A percentile compares a stretch with the other conserved stretches of the same genome.
phyloP scores from a whole-genome alignment of 176 grass and related monocot genomes.

The Eragrostis nindensis region DNA sequence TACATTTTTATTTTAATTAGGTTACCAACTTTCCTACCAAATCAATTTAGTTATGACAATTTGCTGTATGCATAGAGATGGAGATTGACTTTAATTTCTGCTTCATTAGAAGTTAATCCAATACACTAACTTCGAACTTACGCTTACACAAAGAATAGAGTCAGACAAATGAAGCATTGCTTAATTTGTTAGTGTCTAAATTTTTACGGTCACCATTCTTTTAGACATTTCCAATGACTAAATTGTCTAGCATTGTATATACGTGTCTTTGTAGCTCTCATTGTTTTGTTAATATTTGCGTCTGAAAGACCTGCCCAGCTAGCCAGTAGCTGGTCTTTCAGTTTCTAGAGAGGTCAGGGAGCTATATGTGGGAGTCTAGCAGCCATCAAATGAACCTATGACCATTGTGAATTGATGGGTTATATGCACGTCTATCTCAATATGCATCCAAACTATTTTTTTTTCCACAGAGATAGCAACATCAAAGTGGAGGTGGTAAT shows the following conservation, averaged over 20 bases:
- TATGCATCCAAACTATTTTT: slow-evolving; percentile 29
- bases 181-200: background rate
- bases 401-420: slow-evolving; percentile 29
- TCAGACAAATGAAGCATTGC: background rate
- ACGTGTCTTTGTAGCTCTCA: slow-evolving; percentile 7
- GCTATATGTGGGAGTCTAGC: slow-evolving; percentile 18
- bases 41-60: background rate
- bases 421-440: no score
- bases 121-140: background rate
- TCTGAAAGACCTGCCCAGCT: slow-evolving; percentile 18
- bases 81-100: background rate
- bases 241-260: background rate
- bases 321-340: slow-evolving; percentile 23
- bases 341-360: slow-evolving; percentile 20
- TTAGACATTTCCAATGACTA: background rate
- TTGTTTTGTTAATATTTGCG: slow-evolving; percentile 1
- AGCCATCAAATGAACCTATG: slow-evolving; percentile 28
- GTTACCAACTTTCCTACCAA: background rate
- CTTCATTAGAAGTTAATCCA: background rate
- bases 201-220: background rate
- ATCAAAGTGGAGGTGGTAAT: slow-evolving; percentile 73
- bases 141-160: background rate
- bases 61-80: background rate
- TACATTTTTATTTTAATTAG: background rate
- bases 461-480: slow-evolving; percentile 70